Conservation (phyloP, 257 asterid species). For the Coffea eugenioides region DNA sequence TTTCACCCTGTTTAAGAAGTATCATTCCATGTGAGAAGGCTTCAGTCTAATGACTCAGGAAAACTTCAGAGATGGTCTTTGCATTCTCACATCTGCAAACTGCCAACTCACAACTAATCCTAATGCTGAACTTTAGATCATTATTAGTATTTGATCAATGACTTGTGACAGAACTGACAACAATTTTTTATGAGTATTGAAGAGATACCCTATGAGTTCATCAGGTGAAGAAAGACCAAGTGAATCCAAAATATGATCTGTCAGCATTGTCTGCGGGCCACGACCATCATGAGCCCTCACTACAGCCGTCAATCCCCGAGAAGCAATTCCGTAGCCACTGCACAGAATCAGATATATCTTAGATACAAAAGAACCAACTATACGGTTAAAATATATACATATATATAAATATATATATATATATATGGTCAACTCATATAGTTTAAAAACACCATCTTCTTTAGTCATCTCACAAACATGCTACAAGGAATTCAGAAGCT, state of each 20-base stretch:
- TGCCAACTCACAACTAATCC: neutral
- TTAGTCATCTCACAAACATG: neutral
- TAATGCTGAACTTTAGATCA: no score
- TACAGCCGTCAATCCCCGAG: conserved; percentile 84
- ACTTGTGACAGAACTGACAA: neutral
- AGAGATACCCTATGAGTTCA: conserved; percentile 80
- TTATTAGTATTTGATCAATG: neutral
- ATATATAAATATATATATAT: no score
- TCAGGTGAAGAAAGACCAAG: conserved; percentile 86
- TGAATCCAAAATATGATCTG: conserved; percentile 55
- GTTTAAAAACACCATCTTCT: neutral
- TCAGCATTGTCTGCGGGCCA: conserved; percentile 75
- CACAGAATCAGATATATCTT: conserved; percentile 22
- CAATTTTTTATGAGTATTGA: neutral
- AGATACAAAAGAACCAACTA: neutral
- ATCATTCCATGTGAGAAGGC: neutral
- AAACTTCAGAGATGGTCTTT: neutral
- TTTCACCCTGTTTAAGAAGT: neutral
- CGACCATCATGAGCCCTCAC: conserved; percentile 96
- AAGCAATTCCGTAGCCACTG: conserved; percentile 98
- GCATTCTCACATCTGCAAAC: neutral
- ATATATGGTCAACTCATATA: neutral
- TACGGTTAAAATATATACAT: no score
- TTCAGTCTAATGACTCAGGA: neutral
- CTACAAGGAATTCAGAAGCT: neutral